These are phyloP conservation scores for Euclidium syriacum DNA, from an alignment of 345 rosid genomes.

Conservation along the genomic window DNA sequence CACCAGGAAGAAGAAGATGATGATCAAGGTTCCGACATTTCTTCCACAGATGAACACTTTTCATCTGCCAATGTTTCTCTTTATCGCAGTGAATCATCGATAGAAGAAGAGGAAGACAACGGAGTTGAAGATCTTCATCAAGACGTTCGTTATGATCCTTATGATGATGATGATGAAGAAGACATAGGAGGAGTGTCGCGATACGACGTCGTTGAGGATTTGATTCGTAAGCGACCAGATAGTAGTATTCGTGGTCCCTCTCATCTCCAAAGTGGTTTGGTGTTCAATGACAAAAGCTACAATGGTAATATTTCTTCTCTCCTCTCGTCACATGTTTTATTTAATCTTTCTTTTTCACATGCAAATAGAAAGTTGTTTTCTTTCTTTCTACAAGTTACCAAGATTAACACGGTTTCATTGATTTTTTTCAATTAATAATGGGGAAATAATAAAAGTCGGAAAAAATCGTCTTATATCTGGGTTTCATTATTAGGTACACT, in stretches of 20 bases:
- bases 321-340: not conserved
- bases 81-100: constrained; percentile 41
- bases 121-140: constrained; percentile 25
- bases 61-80: constrained; percentile 43
- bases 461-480: not conserved
- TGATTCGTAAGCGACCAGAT: constrained; percentile 27
- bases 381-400: constrained; percentile 16
- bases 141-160: constrained; percentile 10
- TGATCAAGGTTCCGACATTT: constrained; percentile 34
- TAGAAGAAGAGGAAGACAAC: constrained; percentile 16
- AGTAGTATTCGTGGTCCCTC: constrained; percentile 33
- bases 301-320: constrained; percentile 35
- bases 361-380: constrained; percentile 8
- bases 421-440: not conserved
- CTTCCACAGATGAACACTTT: constrained; percentile 32
- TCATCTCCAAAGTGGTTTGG: constrained; percentile 32
- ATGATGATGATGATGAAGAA: constrained; percentile 19
- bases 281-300: constrained; percentile 35
- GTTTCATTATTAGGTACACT: not conserved
- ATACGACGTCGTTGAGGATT: constrained; percentile 31
- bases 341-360: constrained; percentile 1
- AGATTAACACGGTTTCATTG: not conserved
- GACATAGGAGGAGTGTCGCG: constrained; percentile 20
- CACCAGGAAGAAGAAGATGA: constrained; percentile 10
- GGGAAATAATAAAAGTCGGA: not conserved